Percentiles rank a stretch among this genome's conserved stretches.
phyloP scores from a whole-genome alignment of 805 yeast genomes.

The Pichia rugopelliculosa region DNA sequence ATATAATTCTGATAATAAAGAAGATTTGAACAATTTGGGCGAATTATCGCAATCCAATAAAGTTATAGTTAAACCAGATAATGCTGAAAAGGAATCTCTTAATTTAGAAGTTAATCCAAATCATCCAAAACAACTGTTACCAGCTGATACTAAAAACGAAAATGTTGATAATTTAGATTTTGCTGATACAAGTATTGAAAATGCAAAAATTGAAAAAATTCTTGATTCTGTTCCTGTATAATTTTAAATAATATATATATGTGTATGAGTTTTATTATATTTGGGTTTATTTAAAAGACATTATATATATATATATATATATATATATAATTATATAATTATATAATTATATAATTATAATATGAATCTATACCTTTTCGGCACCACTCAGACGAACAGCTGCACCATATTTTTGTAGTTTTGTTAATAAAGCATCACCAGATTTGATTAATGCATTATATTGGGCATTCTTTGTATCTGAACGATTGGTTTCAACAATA shows the following conservation, averaged over 20 bases:
- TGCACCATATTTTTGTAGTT: constrained; percentile 93
- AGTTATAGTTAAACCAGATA: constrained; percentile 4
- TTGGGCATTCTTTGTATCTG: constrained; percentile 93
- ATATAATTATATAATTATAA: too few species aligned
- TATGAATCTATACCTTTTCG: constrained; percentile 47
- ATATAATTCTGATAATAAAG: not conserved
- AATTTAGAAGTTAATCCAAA: not conserved
- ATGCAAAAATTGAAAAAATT: constrained; percentile 2
- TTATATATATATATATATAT: not conserved
- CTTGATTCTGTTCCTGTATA: constrained; percentile 3
- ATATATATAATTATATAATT: not conserved
- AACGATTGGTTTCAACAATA: constrained; percentile 90
- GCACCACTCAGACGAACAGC: constrained; percentile 94
- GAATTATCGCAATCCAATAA: constrained; percentile 5
- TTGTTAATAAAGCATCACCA: constrained; percentile 88
- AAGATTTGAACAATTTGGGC: not conserved
- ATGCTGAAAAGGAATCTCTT: not conserved
- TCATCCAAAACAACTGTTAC: constrained; percentile 2
- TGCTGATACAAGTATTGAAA: not conserved
- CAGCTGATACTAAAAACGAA: constrained; percentile 1
- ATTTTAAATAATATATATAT: not conserved
- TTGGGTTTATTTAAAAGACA: not conserved
- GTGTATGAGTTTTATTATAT: too few species aligned
- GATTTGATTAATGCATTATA: constrained; percentile 82
- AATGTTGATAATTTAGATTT: not conserved